Evolutionary conservation across 257 asterid genomes (phyloP), one percentile per base, ranked within the genome.

Genomic region (Oldenlandia corymbosa): DNA sequence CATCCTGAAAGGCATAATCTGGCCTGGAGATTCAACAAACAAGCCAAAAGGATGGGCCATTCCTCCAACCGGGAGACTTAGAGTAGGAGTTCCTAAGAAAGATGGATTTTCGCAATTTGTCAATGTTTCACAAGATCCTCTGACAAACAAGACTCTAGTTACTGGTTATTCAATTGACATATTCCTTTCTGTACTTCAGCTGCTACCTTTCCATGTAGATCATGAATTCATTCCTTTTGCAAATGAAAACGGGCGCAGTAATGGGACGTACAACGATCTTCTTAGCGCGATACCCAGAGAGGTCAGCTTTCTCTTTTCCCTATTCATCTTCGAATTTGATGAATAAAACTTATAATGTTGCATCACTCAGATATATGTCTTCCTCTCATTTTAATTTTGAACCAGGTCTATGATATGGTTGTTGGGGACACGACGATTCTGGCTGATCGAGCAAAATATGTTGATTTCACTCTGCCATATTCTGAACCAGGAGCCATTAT

Each of bases 401-500:
- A 39, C 67, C 68, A 83, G 86, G 65, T 61, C 9, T 76, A n/a
- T 49, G 90, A 83, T 46, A 75, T 62, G 6, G 79, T 64, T 5
- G 76, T 68, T 9, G 94, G 90, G 58, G 90, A 85, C 54, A 71
- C 70, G 14, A 79, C 94, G 0, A 81, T 85, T 4, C 55, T 73
- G 13, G 75, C 77, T 7, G 81, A 78, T 37, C 73, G 94, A 57
- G 77, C 94, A 5, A 66, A 26, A 26, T 81, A 62, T 46, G 80
- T 79, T 0, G 88, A 85, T 61, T 85, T 83, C 69, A 77, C 81
- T 7, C 63, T 83, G 71, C 88, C 90, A 5, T 85, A 34, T 28
- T 72, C 81, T 2, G 86, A 83, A 11, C 72, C 84, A 7, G 90
- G 88, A 36, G 75, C 76, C 4, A 57, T 70, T 5, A 74, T 80